Evolutionary conservation across 2,329 filamentous ascomycete genomes (phyloP).

Genomic region (Botryosphaeria agaves): DNA sequence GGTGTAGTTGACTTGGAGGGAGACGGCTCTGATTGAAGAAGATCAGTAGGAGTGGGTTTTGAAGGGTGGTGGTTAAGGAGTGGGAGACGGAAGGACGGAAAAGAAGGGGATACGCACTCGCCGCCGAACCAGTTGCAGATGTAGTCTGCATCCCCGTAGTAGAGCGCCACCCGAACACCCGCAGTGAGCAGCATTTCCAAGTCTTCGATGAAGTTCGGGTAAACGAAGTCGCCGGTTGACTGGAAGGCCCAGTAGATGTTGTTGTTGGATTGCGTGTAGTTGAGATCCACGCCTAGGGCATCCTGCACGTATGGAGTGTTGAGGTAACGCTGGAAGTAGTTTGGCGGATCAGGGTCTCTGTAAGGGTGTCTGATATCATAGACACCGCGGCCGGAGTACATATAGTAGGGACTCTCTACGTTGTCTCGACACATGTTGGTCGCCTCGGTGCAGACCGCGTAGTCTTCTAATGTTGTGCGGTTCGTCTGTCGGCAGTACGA

Average conservation of each 20-base stretch:
- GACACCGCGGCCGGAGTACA: slow-evolving; percentile 33
- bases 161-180: slow-evolving; percentile 19
- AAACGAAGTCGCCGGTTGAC: slow-evolving; percentile 42
- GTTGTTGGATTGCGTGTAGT: slow-evolving; percentile 35
- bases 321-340: slow-evolving; percentile 45
- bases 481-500: slow-evolving; percentile 31
- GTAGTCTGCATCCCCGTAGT: slow-evolving; percentile 19
- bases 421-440: slow-evolving; percentile 36
- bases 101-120: slow-evolving; percentile 4
- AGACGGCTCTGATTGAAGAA: slow-evolving; percentile 14
- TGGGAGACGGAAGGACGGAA: not conserved
- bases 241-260: slow-evolving; percentile 34
- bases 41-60: too few relatives aligned
- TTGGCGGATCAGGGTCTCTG: slow-evolving; percentile 43
- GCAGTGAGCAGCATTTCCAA: slow-evolving; percentile 22
- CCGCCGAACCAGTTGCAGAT: slow-evolving; percentile 24
- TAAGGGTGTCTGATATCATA: slow-evolving; percentile 44
- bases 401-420: slow-evolving; percentile 40
- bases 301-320: slow-evolving; percentile 39
- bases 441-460: slow-evolving; percentile 36
- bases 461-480: slow-evolving; percentile 13
- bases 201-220: slow-evolving; percentile 35
- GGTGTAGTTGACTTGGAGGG: slow-evolving; percentile 18
- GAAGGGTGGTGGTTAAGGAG: not conserved
- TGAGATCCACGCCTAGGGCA: slow-evolving; percentile 44